Base-by-base conservation (phyloP, 176 grass and related monocot species). In the Stipa capillata region DNA sequence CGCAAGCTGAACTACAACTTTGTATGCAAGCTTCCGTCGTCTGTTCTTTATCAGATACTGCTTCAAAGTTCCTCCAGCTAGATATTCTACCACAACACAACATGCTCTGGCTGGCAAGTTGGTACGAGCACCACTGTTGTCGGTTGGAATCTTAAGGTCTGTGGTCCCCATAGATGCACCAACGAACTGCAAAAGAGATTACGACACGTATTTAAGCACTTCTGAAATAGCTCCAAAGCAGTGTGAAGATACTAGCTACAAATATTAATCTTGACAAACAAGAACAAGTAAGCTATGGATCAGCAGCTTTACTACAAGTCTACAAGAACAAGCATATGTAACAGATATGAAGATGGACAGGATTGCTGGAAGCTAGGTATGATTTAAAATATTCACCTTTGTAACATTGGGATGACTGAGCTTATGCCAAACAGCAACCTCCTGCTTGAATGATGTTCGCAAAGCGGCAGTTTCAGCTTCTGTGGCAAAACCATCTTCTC, bases 401-500 rank as follows among this genome's bases (percentile, higher is more conserved):
- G 94, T 93, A 50, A 97, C 94, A 71, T 97, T 97, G 51, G 91
- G 91, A 84, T 97, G 91, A 81, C 83, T 85, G 32, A 97, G 94
- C 76, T 97, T 89, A 77, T 97, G 94, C 94, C 94, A 97, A 64
- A 97, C 94, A 80, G 91, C 91, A 79, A 97, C 94, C 84, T 97
- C 94, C 43, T 91, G 84, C 82, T 83, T 84, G 77, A 97, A 97
- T 77, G 89, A 97, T 66, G 84, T 79, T 53, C 94, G 72, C 37
- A 97, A 77, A 34, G 80, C 42, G 9, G 75, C 44, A 70, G 91
- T 93, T 91, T 97, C 88, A 37, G 86, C 74, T 65, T 97, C 91
- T 79, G 94, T 93, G 44, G 91, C 85, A 72, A 91, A 87, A 63
- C 91, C 94, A 87, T 93, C 91, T 83, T 91, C 91, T 69, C 91